Evolutionary conservation across 2,329 filamentous ascomycete genomes (phyloP).

Genomic region (Verticillium nonalfalfae): DNA sequence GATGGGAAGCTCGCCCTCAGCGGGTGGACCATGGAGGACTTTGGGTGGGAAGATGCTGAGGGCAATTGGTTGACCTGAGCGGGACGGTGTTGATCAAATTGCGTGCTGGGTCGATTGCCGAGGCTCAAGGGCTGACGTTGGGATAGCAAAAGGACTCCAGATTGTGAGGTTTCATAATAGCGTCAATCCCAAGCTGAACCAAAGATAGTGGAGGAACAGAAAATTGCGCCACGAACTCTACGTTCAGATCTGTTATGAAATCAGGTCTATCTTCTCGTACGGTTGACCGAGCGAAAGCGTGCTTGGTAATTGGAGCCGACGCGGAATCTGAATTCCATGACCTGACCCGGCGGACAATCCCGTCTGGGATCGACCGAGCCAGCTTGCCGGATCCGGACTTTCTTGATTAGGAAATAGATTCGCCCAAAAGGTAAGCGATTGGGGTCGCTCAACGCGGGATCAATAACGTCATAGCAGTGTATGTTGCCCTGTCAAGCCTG

Average conservation of each 20-base stretch:
- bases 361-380: not conserved
- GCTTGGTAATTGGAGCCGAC: not conserved
- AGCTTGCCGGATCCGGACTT: not conserved
- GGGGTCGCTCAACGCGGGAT: not conserved
- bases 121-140: too few relatives aligned
- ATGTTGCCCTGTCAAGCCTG: not conserved
- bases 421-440: not conserved
- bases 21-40: conserved; percentile 16
- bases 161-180: too few relatives aligned
- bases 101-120: too few relatives aligned
- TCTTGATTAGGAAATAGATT: not conserved
- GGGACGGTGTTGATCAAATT: too few relatives aligned
- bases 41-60: conserved; percentile 20
- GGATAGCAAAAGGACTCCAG: too few relatives aligned
- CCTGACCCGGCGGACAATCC: not conserved
- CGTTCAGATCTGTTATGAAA: too few relatives aligned
- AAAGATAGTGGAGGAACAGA: too few relatives aligned
- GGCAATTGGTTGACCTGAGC: conserved; percentile 17
- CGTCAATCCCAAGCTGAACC: too few relatives aligned
- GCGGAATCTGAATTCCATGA: not conserved
- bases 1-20: conserved; percentile 14
- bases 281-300: not conserved
- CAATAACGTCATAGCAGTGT: not conserved
- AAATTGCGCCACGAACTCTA: too few relatives aligned
- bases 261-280: not conserved